Conservation (phyloP, 176 grass and related monocot genomes). For the Secale cereale region DNA sequence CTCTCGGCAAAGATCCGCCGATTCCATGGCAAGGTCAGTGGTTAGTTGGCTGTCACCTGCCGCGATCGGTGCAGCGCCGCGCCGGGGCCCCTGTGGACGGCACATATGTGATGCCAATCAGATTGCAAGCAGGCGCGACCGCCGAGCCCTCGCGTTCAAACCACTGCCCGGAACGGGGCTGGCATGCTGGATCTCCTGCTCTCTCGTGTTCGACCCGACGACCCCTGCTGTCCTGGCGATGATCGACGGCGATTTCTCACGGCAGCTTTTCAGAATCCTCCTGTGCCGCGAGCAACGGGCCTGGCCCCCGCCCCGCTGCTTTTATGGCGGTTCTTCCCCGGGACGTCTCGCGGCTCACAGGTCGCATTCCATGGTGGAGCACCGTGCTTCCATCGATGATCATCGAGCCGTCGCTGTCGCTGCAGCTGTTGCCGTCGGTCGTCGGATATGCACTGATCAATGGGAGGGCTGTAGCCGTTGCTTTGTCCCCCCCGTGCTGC, state of each 20-base stretch:
- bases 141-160: no score
- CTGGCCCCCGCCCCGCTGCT: not conserved
- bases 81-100: no score
- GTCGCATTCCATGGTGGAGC: slow-evolving; percentile 9
- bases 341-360: slow-evolving; percentile 9
- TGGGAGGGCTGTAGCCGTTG: not conserved
- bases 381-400: not conserved
- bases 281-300: not conserved
- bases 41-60: slow-evolving; percentile 19
- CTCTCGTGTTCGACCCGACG: not conserved
- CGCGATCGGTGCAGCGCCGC: not conserved
- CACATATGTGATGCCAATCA: no score
- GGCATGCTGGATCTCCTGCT: not conserved
- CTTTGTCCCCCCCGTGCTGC: not conserved
- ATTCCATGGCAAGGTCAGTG: not conserved
- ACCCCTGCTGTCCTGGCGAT: not conserved
- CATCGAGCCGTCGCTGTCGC: not conserved
- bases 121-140: no score
- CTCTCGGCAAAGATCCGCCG: not conserved
- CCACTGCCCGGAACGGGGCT: not conserved
- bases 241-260: not conserved
- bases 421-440: not conserved
- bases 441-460: not conserved
- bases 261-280: not conserved
- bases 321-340: not conserved